Evolutionary conservation across 805 yeast species (phyloP).

Genomic region (Metschnikowia cerradonensis): DNA sequence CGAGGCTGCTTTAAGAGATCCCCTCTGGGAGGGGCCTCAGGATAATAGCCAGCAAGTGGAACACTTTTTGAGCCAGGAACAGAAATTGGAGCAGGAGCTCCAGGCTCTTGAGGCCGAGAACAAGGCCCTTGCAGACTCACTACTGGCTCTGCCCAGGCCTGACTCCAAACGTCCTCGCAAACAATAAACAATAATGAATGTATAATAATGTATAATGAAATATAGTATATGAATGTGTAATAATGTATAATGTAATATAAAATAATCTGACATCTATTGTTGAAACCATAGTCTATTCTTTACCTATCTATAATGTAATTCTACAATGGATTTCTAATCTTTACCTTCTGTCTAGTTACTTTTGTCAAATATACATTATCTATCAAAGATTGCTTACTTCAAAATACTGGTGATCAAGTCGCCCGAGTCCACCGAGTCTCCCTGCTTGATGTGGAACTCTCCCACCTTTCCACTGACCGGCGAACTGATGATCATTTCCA

Average conservation of each 20-base stretch:
- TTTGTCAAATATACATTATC: neutral
- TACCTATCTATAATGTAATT: no score
- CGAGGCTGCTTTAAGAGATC: conserved; percentile 24
- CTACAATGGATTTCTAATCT: neutral
- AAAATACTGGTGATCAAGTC: conserved; percentile 60
- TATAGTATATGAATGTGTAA: no score
- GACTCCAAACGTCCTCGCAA: conserved; percentile 22
- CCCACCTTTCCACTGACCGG: conserved; percentile 83
- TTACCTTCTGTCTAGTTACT: neutral
- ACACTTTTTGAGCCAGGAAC: conserved; percentile 19
- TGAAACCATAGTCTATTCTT: no score
- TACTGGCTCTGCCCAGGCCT: conserved; percentile 25
- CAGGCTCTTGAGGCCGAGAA: conserved; percentile 27
- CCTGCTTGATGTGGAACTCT: conserved; percentile 74
- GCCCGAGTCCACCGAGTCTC: conserved; percentile 93
- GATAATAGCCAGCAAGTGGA: conserved; percentile 20
- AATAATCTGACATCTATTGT: no score
- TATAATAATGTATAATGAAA: neutral
- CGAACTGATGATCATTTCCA: conserved; percentile 98
- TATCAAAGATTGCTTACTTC: conserved; percentile 13
- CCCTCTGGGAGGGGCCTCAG: conserved; percentile 19
- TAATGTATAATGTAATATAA: no score
- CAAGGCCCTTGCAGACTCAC: conserved; percentile 16
- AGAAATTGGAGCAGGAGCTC: conserved; percentile 23
- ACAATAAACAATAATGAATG: neutral